phyloP scores from a whole-genome alignment of 495 filamentous ascomycete genomes.

The Penicillium egyptiacum region DNA sequence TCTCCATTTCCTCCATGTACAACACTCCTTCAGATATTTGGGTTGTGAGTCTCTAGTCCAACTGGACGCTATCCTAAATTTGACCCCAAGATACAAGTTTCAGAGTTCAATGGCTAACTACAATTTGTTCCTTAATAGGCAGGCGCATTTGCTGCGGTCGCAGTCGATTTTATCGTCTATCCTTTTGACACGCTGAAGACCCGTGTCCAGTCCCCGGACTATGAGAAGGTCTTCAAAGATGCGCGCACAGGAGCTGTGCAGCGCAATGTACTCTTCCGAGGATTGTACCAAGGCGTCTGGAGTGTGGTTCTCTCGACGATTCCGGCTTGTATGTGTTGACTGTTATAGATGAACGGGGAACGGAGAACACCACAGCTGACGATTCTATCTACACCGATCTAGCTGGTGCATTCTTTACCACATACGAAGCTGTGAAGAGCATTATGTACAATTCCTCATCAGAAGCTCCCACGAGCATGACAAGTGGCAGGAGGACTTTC shows the following conservation, averaged over 20 bases:
- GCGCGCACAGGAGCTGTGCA: slow-evolving; percentile 53
- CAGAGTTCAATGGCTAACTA: neutral
- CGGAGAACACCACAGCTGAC: neutral
- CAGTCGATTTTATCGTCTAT: slow-evolving; percentile 77
- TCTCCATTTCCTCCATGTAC: slow-evolving; percentile 25
- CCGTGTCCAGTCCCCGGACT: slow-evolving; percentile 75
- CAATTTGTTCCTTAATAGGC: slow-evolving; percentile 49
- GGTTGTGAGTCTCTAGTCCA: slow-evolving; percentile 36
- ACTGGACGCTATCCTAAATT: neutral
- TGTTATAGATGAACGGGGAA: neutral
- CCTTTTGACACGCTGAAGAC: slow-evolving; percentile 87
- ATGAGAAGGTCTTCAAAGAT: slow-evolving; percentile 60
- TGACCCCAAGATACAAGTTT: too few species aligned
- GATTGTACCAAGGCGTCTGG: slow-evolving; percentile 85
- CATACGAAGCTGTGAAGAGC: slow-evolving; percentile 75
- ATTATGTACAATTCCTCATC: slow-evolving; percentile 47
- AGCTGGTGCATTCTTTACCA: slow-evolving; percentile 89
- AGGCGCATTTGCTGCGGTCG: slow-evolving; percentile 77
- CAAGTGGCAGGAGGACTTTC: neutral
- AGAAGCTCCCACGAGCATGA: slow-evolving; percentile 15
- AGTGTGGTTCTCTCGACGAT: slow-evolving; percentile 86
- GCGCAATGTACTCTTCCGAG: slow-evolving; percentile 60
- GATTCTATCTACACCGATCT: slow-evolving; percentile 7
- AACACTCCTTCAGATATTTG: slow-evolving; percentile 56
- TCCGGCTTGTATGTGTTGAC: slow-evolving; percentile 64